Base-by-base conservation (phyloP, 805 yeast species). In the Dipodascus geniculatus region DNA sequence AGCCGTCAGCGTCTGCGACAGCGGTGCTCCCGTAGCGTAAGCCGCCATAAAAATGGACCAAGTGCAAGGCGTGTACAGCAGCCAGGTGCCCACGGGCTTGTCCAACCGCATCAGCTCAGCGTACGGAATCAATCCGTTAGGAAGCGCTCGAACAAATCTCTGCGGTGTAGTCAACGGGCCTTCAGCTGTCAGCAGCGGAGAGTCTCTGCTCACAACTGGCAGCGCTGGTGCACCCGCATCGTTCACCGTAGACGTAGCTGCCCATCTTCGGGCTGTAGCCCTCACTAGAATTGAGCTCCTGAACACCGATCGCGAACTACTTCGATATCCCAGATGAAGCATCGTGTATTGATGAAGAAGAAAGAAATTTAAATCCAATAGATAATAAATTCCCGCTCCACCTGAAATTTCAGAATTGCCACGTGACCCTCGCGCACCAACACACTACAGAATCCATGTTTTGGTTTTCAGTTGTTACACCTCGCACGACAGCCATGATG, bases 1-100 rank as follows among this genome's bases (percentile, higher is more conserved):
- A 63, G 83, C 87, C 63, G 76, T 77, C 0, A 75, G 55, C 0
- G 91, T 83, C 1, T 81, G 75, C 0, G 78, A 56, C 1, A 88
- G 53, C 0, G 96, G 83, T 0, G 96, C 96, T 14, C 57, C 57
- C 1, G 81, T 69, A 1, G 82, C 68, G 58, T 76, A 84, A 0
- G 95, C 91, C 0, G 96, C 97, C 82, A 90, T 84, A 0, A 91
- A 75, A 53, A 93, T 84, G 9, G 96, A 85, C 98, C 98, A 93
- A 48, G 87, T 78, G 51, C 96, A 83, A 0, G 99, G 99, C 50
- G 87, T 73, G 56, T 80, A 79, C 47, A 93, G 71, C 23, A 91
- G 72, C 76, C 87, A 81, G 0, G 97, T 86, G 0, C 99, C 99
- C n/a, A 86, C 95, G 0, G 99, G 99, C 61, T 87, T 87, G 64